Conservation (phyloP, 1,139 yeast species). For the Yamadazyma kanchanaburiensis region DNA sequence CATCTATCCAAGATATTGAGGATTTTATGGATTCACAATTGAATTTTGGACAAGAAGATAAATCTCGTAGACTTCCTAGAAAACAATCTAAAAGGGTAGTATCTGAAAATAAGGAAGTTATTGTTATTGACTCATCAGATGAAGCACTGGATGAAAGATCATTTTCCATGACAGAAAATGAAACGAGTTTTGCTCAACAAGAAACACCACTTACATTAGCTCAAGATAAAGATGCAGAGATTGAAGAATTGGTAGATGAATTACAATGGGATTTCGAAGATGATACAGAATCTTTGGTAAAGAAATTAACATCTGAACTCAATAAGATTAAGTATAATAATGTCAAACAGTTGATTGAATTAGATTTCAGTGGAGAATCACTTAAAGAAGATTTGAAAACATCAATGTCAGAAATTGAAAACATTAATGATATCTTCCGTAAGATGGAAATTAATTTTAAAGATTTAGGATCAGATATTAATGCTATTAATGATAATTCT, state of each 20-base stretch:
- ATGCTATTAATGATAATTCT: conserved; percentile 69
- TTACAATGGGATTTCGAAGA: conserved; percentile 71
- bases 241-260: conserved; percentile 72
- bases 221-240: conserved; percentile 41
- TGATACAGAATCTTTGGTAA: conserved; percentile 54
- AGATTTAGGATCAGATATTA: conserved; percentile 59
- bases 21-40: conserved; percentile 38
- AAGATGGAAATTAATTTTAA: conserved; percentile 42
- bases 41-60: conserved; percentile 13
- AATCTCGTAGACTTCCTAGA: no score
- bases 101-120: conserved; percentile 5
- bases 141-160: conserved; percentile 13
- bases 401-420: conserved; percentile 63
- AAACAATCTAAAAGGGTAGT: background rate
- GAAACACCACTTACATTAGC: conserved; percentile 14
- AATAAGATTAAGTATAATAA: conserved; percentile 35
- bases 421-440: conserved; percentile 50
- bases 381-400: conserved; percentile 32
- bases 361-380: conserved; percentile 37
- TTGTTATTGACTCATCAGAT: conserved; percentile 12
- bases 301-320: conserved; percentile 52
- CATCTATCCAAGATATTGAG: conserved; percentile 43
- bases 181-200: conserved; percentile 10
- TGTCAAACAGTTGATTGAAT: conserved; percentile 35
- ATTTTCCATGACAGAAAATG: conserved; percentile 12